Conservation (phyloP, 2,329 filamentous ascomycete genomes). For the Cladosporium sp. region DNA sequence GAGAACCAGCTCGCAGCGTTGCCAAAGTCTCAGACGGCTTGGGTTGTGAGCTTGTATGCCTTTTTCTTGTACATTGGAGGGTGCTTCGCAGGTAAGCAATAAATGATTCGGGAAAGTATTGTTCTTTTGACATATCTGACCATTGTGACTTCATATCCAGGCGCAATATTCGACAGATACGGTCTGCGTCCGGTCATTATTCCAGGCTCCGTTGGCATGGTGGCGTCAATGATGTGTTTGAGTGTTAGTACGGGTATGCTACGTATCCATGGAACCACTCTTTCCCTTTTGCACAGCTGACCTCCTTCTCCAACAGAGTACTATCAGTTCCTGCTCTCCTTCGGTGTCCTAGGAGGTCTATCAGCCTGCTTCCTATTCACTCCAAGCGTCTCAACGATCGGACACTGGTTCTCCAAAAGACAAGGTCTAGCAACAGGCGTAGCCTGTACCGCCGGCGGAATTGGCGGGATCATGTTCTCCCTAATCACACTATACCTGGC, state of each 20-base stretch:
- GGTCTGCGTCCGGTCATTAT: slow-evolving; percentile 9
- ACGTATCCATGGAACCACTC: not conserved
- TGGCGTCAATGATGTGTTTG: slow-evolving; percentile 3
- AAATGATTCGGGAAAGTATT: too few relatives aligned
- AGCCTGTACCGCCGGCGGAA: slow-evolving; percentile 65
- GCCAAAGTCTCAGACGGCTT: slow-evolving; percentile 1
- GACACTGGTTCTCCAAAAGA: slow-evolving; percentile 75
- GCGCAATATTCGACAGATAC: slow-evolving; percentile 8
- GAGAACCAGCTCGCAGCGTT: not conserved
- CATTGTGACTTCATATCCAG: not conserved
- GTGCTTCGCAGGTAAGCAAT: not conserved
- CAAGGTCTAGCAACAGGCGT: slow-evolving; percentile 79
- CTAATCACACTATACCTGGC: slow-evolving; percentile 45
- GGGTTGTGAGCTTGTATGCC: slow-evolving; percentile 5
- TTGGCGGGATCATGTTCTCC: slow-evolving; percentile 49
- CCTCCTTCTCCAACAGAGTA: slow-evolving; percentile 18
- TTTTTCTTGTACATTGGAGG: slow-evolving; percentile 8
- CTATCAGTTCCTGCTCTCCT: slow-evolving; percentile 53
- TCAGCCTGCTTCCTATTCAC: slow-evolving; percentile 79
- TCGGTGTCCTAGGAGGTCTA: slow-evolving; percentile 71
- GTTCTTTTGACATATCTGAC: not conserved
- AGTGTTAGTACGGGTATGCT: slow-evolving; percentile 2
- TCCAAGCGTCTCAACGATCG: slow-evolving; percentile 73
- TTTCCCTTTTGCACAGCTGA: not conserved
- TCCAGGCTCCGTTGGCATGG: slow-evolving; percentile 3